A percentile compares a stretch with the other conserved stretches of the same genome.
Conservation (phyloP, 148 eudicot genomes). For the Vaccinium vitisidaea region DNA sequence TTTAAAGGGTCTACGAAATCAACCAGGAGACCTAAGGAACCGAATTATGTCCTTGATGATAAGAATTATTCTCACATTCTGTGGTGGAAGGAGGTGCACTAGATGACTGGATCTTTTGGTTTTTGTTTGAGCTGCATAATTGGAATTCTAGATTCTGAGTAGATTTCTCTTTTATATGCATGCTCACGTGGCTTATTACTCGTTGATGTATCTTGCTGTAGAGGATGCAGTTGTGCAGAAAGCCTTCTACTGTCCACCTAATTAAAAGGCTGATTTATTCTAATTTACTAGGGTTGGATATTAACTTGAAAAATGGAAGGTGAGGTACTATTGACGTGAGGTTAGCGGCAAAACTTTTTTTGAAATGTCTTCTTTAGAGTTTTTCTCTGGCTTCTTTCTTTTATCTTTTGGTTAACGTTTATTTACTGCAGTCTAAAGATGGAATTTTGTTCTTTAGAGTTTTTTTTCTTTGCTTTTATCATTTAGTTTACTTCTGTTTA, state of each 20-base stretch:
- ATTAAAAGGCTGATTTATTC: conserved; percentile 67
- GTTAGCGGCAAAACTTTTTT: not conserved
- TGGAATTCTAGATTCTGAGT: not conserved
- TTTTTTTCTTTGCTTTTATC: not conserved
- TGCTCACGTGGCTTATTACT: not conserved
- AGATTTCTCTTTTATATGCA: not conserved
- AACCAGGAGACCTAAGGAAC: conserved; percentile 47
- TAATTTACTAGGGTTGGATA: conserved; percentile 85
- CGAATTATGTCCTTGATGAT: conserved; percentile 40
- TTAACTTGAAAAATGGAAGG: conserved; percentile 82
- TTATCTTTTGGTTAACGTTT: not conserved
- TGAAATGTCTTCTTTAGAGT: not conserved
- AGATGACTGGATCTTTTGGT: conserved; percentile 17
- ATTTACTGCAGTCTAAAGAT: conserved; percentile 63
- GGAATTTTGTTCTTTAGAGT: conserved; percentile 33
- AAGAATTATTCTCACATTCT: conserved; percentile 62
- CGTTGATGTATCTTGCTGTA: conserved; percentile 32
- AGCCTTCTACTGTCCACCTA: conserved; percentile 75
- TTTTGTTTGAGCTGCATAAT: conserved; percentile 2
- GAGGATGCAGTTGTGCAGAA: conserved; percentile 67
- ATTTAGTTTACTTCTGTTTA: not conserved
- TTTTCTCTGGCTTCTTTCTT: not conserved
- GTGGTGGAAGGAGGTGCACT: conserved; percentile 97
- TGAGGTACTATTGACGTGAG: conserved; percentile 22
- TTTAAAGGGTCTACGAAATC: conserved; percentile 41